Evolutionary conservation across 148 eudicot genomes (phyloP).

Genomic region (Pharnaceum exiguum): DNA sequence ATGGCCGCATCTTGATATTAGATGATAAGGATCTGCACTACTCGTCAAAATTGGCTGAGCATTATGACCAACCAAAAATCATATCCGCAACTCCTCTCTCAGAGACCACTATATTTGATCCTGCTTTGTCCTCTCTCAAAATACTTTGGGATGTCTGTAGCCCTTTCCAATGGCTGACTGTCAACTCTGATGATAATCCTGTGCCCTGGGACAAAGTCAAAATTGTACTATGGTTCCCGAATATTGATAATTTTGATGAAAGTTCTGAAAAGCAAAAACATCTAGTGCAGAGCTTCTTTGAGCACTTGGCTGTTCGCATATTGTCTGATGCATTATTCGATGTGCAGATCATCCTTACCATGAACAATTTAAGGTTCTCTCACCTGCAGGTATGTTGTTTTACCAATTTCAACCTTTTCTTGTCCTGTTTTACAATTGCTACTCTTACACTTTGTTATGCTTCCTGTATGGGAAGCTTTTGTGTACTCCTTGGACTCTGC

Average conservation of each 20-base stretch:
- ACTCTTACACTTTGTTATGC: too few species aligned
- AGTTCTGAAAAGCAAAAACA: conserved; percentile 44
- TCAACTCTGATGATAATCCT: conserved; percentile 29
- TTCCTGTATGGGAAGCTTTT: too few species aligned
- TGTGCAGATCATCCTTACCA: conserved; percentile 48
- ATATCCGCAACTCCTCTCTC: conserved; percentile 53
- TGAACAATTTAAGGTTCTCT: conserved; percentile 83
- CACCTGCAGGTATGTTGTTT: conserved; percentile 68
- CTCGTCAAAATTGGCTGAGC: conserved; percentile 39
- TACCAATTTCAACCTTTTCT: too few species aligned
- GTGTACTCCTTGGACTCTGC: too few species aligned
- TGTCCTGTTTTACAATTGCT: too few species aligned
- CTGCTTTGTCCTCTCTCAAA: conserved; percentile 36
- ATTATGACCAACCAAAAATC: conserved; percentile 48
- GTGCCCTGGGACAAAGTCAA: conserved; percentile 66
- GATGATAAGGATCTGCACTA: conserved; percentile 64
- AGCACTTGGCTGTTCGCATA: conserved; percentile 51
- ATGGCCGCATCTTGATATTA: conserved; percentile 48
- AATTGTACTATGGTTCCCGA: conserved; percentile 70
- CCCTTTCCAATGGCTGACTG: conserved; percentile 42
- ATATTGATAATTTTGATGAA: conserved; percentile 34
- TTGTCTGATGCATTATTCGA: conserved; percentile 44
- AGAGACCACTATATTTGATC: conserved; percentile 26
- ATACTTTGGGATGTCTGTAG: conserved; percentile 45
- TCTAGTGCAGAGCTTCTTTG: conserved; percentile 47